A percentile compares a stretch with the other conserved stretches of the same genome.
These are phyloP conservation scores for Ananas comosus DNA, from an alignment of 176 grass and related monocot species.

Conservation along the genomic window DNA sequence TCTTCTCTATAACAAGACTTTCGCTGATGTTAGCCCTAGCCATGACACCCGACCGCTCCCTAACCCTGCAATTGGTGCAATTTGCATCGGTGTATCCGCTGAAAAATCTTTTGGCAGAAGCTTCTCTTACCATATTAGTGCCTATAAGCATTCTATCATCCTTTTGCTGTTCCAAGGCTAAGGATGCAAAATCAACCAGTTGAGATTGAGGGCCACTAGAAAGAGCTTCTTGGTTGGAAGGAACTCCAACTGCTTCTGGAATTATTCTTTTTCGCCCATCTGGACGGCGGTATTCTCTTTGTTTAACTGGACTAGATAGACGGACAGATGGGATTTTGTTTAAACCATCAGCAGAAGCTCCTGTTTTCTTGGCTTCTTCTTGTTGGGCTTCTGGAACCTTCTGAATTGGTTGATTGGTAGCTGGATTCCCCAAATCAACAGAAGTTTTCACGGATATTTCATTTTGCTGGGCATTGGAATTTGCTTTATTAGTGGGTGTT, in stretches of 20 bases:
- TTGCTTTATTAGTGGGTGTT: slow-evolving; percentile 42
- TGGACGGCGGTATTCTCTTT: slow-evolving; percentile 87
- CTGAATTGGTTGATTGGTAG: slow-evolving; percentile 33
- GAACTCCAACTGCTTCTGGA: slow-evolving; percentile 90
- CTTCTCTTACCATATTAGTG: slow-evolving; percentile 41
- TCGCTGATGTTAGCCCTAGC: slow-evolving; percentile 77
- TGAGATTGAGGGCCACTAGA: slow-evolving; percentile 39
- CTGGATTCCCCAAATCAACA: slow-evolving; percentile 28
- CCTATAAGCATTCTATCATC: slow-evolving; percentile 38
- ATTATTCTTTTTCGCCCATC: slow-evolving; percentile 99
- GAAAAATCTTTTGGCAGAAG: slow-evolving; percentile 26
- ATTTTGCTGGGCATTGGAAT: slow-evolving; percentile 37
- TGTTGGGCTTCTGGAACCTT: slow-evolving; percentile 52
- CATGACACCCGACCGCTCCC: slow-evolving; percentile 55
- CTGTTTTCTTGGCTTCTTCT: slow-evolving; percentile 47
- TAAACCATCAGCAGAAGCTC: slow-evolving; percentile 33
- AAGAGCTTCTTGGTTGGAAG: slow-evolving; percentile 59
- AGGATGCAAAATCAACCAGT: slow-evolving; percentile 48
- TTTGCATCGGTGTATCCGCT: slow-evolving; percentile 24
- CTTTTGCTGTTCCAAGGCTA: slow-evolving; percentile 14
- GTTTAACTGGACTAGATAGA: slow-evolving; percentile 78
- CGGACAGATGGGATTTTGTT: slow-evolving; percentile 34
- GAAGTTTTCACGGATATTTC: slow-evolving; percentile 41
- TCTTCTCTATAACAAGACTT: slow-evolving; percentile 76
- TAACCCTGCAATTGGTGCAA: slow-evolving; percentile 47